phyloP scores from a whole-genome alignment of 305 asterid species.

The Solanum aculeatissimum region DNA sequence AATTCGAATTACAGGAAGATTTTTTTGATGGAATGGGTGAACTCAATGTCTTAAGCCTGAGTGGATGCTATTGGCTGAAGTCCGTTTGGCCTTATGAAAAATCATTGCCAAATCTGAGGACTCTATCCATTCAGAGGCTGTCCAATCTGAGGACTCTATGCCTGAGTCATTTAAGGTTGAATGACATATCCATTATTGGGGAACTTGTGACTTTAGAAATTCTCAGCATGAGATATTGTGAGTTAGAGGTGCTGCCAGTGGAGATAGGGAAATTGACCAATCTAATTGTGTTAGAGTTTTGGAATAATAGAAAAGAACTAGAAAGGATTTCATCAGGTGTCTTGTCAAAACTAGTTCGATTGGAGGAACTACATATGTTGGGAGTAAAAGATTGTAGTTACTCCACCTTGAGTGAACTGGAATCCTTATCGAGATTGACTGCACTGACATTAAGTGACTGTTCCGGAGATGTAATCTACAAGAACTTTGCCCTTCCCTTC shows the following conservation, averaged over 20 bases:
- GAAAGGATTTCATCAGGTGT: not conserved
- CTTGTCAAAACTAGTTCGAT: not conserved
- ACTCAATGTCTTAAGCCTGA: not conserved
- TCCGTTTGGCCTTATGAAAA: not conserved
- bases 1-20: not conserved
- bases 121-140: not conserved
- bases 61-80: not conserved
- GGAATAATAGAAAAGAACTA: not conserved
- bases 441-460: not conserved
- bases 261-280: not conserved
- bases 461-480: not conserved
- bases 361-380: slow-evolving; percentile 8
- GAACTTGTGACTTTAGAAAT: not conserved
- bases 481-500: not conserved
- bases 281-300: not conserved
- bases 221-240: not conserved
- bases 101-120: no score
- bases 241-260: not conserved
- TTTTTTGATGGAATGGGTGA: not conserved
- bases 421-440: not conserved
- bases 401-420: slow-evolving; percentile 3
- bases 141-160: not conserved
- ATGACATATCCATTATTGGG: not conserved
- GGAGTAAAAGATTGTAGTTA: not conserved
- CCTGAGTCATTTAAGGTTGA: not conserved